phyloP scores from a whole-genome alignment of 1,139 yeast genomes.

The Nakaseomyces sp. region DNA sequence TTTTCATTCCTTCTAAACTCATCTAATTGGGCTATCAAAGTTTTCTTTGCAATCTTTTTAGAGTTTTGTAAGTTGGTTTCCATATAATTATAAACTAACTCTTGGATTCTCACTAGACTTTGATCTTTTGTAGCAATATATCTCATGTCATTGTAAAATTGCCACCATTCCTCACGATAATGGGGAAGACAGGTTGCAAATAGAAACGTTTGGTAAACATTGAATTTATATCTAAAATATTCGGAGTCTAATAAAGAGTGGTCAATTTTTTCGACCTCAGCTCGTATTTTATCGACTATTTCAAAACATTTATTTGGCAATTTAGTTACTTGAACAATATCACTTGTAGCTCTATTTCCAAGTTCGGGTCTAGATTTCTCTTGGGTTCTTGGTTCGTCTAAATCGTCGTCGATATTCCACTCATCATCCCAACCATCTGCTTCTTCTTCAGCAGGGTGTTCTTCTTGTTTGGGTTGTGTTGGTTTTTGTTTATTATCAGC shows the following conservation, averaged over 20 bases:
- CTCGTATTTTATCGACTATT: constrained; percentile 13
- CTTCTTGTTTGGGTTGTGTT: constrained; percentile 5
- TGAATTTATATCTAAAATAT: constrained; percentile 22
- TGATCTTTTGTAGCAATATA: constrained; percentile 11
- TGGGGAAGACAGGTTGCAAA: constrained; percentile 22
- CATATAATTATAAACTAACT: constrained; percentile 17
- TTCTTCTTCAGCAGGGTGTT: constrained; percentile 5
- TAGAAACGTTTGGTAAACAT: constrained; percentile 25
- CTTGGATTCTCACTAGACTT: constrained; percentile 17
- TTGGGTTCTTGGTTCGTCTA: constrained; percentile 11
- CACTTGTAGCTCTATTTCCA: not conserved
- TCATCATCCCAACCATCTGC: constrained; percentile 26
- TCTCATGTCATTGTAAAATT: constrained; percentile 23
- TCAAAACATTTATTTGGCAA: constrained; percentile 15
- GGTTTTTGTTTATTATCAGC: constrained; percentile 3
- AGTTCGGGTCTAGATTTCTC: not conserved
- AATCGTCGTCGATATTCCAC: constrained; percentile 23
- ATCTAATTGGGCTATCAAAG: constrained; percentile 17
- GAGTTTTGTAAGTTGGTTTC: constrained; percentile 17
- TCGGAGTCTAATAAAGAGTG: constrained; percentile 11
- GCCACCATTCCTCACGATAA: constrained; percentile 25
- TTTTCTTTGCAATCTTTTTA: constrained; percentile 13
- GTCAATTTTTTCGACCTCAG: constrained; percentile 11
- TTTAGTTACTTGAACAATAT: constrained; percentile 12
- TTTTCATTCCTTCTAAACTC: constrained; percentile 19